Percentiles rank a stretch among this genome's conserved stretches.
Evolutionary conservation across 306 rosid species (phyloP).

Genomic region (Gastrolobium villosum): DNA sequence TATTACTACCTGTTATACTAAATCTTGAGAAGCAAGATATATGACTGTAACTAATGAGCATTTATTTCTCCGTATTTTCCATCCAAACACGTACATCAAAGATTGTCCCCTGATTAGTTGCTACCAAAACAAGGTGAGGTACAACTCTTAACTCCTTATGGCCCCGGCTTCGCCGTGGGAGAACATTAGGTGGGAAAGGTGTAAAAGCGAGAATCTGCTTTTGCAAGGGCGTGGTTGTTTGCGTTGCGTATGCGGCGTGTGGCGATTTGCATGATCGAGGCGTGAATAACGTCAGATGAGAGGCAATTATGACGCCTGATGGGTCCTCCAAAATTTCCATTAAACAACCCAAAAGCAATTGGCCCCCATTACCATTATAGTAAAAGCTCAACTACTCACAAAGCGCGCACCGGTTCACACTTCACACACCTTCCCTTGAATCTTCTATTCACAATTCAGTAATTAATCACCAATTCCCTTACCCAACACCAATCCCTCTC

Average conservation of each 20-base stretch:
- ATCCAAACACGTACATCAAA: too few species aligned
- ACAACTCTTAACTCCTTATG: conserved; percentile 21
- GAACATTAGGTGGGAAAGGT: background rate
- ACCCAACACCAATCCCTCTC: background rate
- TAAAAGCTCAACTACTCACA: background rate
- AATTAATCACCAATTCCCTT: conserved; percentile 7
- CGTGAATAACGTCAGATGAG: conserved; percentile 70
- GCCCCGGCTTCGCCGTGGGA: conserved; percentile 2
- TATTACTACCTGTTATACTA: too few species aligned
- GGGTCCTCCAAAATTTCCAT: conserved; percentile 31
- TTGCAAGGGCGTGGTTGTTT: conserved; percentile 19
- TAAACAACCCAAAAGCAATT: conserved; percentile 24
- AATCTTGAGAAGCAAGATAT: too few species aligned
- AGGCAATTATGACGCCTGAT: conserved; percentile 59
- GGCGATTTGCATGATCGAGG: conserved; percentile 62
- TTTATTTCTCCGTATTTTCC: too few species aligned
- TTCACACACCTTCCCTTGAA: background rate
- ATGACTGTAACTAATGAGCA: too few species aligned
- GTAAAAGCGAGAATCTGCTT: conserved; percentile 45
- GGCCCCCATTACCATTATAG: conserved; percentile 16
- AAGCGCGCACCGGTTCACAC: background rate
- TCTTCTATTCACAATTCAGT: background rate
- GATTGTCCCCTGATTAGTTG: background rate
- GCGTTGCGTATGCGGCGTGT: conserved; percentile 30
- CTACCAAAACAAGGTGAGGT: background rate